A percentile compares a stretch with the other conserved stretches of the same genome.
Evolutionary conservation across 305 asterid species (phyloP).

Genomic region (Caryopteris hybrid): DNA sequence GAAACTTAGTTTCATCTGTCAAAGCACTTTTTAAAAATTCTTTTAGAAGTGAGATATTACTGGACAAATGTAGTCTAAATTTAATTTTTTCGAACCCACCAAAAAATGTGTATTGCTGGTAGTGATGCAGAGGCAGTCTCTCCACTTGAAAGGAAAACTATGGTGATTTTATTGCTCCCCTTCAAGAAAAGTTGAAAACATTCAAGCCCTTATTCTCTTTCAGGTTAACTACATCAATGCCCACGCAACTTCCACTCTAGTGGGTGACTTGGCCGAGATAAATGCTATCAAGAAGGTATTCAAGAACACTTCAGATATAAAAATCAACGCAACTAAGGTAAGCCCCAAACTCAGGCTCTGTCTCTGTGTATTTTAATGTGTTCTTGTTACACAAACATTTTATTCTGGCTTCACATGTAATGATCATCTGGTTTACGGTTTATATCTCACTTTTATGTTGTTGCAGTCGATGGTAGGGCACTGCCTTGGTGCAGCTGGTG

Average conservation of each 20-base stretch:
- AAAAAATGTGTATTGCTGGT: not conserved
- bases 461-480: slow-evolving; percentile 97
- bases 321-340: slow-evolving; percentile 95
- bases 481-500: slow-evolving; percentile 98
- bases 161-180: not conserved
- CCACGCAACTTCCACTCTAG: slow-evolving; percentile 90
- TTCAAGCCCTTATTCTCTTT: slow-evolving; percentile 12
- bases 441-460: slow-evolving; percentile 15
- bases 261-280: slow-evolving; percentile 91
- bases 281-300: slow-evolving; percentile 92
- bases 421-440: not conserved
- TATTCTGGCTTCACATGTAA: not conserved
- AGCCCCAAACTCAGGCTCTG: slow-evolving; percentile 15
- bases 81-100: not conserved
- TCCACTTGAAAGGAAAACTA: not conserved
- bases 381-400: not conserved
- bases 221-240: slow-evolving; percentile 97
- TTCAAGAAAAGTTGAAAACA: not conserved
- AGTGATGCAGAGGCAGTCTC: not conserved
- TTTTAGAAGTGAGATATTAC: not conserved
- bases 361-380: not conserved
- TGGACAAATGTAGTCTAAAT: not conserved
- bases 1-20: not conserved
- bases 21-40: not conserved
- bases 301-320: slow-evolving; percentile 68